Evolutionary conservation across 2,329 filamentous ascomycete species (phyloP).

Genomic region (Monilinia fructicola): DNA sequence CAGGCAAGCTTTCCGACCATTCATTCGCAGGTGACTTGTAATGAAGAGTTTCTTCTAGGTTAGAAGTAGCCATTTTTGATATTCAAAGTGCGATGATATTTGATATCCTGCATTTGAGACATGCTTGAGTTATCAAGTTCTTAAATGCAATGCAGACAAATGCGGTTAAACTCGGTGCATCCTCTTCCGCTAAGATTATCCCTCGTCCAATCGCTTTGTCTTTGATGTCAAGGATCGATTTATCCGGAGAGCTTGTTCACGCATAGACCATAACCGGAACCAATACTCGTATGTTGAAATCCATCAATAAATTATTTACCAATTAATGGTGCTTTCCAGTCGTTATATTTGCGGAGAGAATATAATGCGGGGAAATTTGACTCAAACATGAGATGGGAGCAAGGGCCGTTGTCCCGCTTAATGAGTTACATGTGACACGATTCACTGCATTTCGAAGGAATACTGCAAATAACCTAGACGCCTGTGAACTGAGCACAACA

Average conservation of each 20-base stretch:
- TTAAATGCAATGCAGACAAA: neutral
- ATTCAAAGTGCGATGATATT: neutral
- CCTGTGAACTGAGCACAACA: no score
- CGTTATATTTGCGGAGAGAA: slow-evolving; percentile 2
- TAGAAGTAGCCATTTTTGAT: neutral
- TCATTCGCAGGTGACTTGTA: slow-evolving; percentile 39
- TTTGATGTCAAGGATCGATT: neutral
- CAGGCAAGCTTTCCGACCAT: slow-evolving; percentile 46
- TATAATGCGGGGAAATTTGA: neutral
- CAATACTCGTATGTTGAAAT: neutral
- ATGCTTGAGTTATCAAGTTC: neutral
- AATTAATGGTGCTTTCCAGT: neutral
- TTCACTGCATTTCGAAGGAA: neutral
- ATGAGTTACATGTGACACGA: neutral
- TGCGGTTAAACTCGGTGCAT: neutral
- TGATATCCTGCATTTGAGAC: neutral
- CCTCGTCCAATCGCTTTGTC: neutral
- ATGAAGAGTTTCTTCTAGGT: slow-evolving; percentile 28
- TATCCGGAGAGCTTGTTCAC: neutral
- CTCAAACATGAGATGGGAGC: neutral
- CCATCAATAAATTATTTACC: slow-evolving; percentile 4
- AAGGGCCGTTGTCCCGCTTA: slow-evolving; percentile 4
- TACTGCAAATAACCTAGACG: neutral
- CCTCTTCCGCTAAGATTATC: neutral
- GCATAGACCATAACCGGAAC: neutral